Base-by-base conservation (phyloP, 768 basidiomycete species). In the Sistotremastrum suecicum region DNA sequence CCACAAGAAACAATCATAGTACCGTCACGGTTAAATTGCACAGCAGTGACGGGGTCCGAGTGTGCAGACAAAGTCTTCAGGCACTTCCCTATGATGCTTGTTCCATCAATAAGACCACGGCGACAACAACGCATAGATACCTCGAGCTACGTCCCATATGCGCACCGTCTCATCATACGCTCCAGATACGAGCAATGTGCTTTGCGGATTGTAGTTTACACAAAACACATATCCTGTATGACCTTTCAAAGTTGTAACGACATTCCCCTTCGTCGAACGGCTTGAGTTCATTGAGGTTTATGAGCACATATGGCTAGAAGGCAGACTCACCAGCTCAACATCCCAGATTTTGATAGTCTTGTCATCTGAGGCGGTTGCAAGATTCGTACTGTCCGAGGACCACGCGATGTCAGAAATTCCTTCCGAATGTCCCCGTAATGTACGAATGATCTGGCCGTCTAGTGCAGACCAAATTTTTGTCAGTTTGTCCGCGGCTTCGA, bases 191-290 rank as follows among this genome's bases (percentile, higher is more conserved):
- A 98, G 67, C 34, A 99, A 66, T 60, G 90, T 92, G 0, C 86
- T 85, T 57, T 80, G 75, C 1, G 89, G 91, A 54, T 86, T 91
- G 63, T 83, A 98, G 56, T 89, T 85, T 20, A 97, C 72, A 51
- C 90, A 92, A 56, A 95, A 91, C 1, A 98, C 90, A 48, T 89
- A 89, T 56, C 86, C 91, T 7, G 91, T 91, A 56, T 99, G 94
- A 0, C 87, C 86, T 39, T 72, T 69, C 8, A 99, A 66, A 7
- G 71, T 75, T 50, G 81, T 84, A 5, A 78, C 71, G 48, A 70
- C 63, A 36, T 66, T 63, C 37, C 77, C 72, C 80, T 85, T 50
- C 28, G 35, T 33, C 42, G 2, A 12, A 35, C 20, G 37, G 38
- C 40, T 3, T 34, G 30, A 30, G 33, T 38, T n/a, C 37, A 39